Base-by-base conservation (phyloP, 805 yeast species). In the Metschnikowia reukaufii region DNA sequence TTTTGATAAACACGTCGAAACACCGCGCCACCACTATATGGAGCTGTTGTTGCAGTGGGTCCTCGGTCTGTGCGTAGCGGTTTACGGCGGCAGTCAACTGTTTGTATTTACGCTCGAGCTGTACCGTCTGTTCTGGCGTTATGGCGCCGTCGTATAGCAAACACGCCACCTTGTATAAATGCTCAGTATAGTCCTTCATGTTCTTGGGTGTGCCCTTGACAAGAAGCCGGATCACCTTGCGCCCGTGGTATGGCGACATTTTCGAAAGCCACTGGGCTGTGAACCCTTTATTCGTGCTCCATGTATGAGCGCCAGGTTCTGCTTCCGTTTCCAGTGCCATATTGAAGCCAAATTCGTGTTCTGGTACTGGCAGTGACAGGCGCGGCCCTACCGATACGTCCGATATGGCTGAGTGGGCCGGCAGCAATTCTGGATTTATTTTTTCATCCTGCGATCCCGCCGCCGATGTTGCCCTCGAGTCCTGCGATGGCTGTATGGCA, bases 171-270 rank as follows among this genome's bases (percentile, higher is more conserved):
- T 68, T 68, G 51, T 54, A 60, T 4, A 72, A 38, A 45, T 72
- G 76, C 34, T 68, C 73, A 9, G 66, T 54, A 48, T 71, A 72
- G 54, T 72, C 75, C 17, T 58, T 61, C 27, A 64, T 56, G n/a
- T 56, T 53, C 13, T 52, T 42, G 0, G 77, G 76, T 6, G 43
- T 45, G 7, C 68, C 67, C 16, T 42, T 42, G 8, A 54, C 41
- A 12, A 72, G 55, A 5, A 70, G 46, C 9, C 59, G 54, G 6
- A 68, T 54, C 25, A 59, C 51, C 30, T 70, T 70, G n/a, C 57
- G 58, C 25, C 53, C 38, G 31, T 23, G 18, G 30, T 30, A 36
- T 32, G 31, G 37, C 21, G 42, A 15, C 19, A 18, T 23, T 25
- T 35, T 36, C 10, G 25, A 19, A 29, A 49, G 36, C 51, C 52